These are phyloP conservation scores for Trichophyton benhamiae DNA, from an alignment of 2,329 filamentous ascomycete genomes.

Conservation along the genomic window DNA sequence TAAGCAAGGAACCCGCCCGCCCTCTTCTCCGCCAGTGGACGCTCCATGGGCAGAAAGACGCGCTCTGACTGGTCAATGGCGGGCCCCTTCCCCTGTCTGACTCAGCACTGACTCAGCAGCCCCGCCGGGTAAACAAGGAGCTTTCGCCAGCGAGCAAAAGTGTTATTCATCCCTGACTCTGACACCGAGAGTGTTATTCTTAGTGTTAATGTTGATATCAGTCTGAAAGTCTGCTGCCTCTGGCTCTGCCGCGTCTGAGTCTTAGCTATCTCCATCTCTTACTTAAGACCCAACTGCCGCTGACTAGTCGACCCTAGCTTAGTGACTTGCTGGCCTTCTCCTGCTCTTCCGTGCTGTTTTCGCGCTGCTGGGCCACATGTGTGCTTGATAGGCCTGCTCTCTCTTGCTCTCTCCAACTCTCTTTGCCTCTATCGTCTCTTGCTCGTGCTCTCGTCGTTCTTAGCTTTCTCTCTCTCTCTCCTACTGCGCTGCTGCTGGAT, in stretches of 20 bases:
- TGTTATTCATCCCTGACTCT: not conserved
- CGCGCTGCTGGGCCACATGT: not conserved
- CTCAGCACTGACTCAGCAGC: not conserved
- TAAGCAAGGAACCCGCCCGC: not conserved
- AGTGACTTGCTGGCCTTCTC: not conserved
- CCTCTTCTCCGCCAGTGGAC: not conserved
- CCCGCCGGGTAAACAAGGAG: not conserved
- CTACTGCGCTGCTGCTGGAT: not conserved
- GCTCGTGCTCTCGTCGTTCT: not conserved
- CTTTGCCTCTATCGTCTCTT: not conserved
- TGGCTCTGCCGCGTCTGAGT: no score
- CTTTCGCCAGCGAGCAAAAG: not conserved
- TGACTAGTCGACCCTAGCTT: not conserved
- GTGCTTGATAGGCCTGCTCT: not conserved
- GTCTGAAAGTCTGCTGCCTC: no score
- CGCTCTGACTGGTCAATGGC: not conserved
- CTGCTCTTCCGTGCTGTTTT: not conserved
- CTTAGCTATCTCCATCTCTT: no score
- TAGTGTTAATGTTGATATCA: no score
- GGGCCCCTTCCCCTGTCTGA: not conserved
- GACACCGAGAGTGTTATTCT: no score
- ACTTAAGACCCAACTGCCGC: not conserved
- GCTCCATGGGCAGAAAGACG: not conserved
- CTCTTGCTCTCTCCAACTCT: not conserved
- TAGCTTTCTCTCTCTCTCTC: not conserved